A percentile compares a stretch with the other conserved stretches of the same genome.
phyloP scores from a whole-genome alignment of 1,284 basidiomycete genomes.

The Cutaneotrichosporon mucoides region DNA sequence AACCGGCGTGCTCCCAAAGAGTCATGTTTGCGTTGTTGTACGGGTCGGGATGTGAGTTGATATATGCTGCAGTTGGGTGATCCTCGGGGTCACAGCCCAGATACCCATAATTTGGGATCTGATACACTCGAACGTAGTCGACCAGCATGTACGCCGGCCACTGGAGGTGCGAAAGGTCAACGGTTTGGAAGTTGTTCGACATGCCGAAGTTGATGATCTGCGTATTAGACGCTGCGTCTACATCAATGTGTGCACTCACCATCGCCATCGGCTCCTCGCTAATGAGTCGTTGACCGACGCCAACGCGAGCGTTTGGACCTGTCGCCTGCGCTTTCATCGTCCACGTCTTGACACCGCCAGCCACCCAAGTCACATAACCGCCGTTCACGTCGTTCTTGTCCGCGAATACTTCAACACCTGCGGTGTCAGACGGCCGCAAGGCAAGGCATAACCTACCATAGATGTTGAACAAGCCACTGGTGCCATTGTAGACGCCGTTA shows the following conservation, averaged over 20 bases:
- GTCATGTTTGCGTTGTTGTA: slow-evolving; percentile 43
- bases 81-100: slow-evolving; percentile 76
- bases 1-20: slow-evolving; percentile 34
- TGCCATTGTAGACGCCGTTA: slow-evolving; percentile 47
- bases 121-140: slow-evolving; percentile 82
- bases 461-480: slow-evolving; percentile 26
- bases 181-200: slow-evolving; percentile 48
- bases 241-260: slow-evolving; percentile 20
- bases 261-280: slow-evolving; percentile 74
- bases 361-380: slow-evolving; percentile 74
- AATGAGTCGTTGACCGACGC: slow-evolving; percentile 69
- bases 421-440: background rate
- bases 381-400: slow-evolving; percentile 56
- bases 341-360: slow-evolving; percentile 65
- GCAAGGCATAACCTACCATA: slow-evolving; percentile 55
- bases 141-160: slow-evolving; percentile 69
- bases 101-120: slow-evolving; percentile 58
- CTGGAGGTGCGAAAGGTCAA: slow-evolving; percentile 61
- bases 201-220: slow-evolving; percentile 71
- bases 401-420: slow-evolving; percentile 63
- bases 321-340: slow-evolving; percentile 68
- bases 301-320: slow-evolving; percentile 61
- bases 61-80: slow-evolving; percentile 63
- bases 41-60: slow-evolving; percentile 32
- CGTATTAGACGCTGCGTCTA: slow-evolving; percentile 38